A percentile compares a stretch with the other conserved stretches of the same genome.
These are phyloP conservation scores for Babesia bovis DNA, from an alignment of 169 alveolate genomes.

Conservation along the genomic window DNA sequence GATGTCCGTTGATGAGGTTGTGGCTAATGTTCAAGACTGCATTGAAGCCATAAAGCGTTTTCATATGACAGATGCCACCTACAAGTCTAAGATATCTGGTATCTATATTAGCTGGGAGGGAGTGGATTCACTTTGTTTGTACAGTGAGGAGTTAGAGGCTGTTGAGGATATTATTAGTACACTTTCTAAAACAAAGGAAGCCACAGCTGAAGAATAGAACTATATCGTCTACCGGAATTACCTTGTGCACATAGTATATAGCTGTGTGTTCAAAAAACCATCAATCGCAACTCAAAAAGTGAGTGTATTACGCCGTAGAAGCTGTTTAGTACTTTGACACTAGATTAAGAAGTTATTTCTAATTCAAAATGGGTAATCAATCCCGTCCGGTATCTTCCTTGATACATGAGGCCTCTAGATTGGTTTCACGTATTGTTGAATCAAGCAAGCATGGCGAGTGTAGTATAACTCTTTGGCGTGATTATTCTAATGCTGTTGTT, in stretches of 20 bases:
- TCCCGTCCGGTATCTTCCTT: too few relatives aligned
- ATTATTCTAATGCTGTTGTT: constrained; percentile 16
- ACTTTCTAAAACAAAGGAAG: neutral
- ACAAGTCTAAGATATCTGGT: constrained; percentile 35
- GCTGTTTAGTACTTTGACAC: too few relatives aligned
- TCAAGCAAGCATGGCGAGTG: constrained; percentile 49
- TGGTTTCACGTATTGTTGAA: constrained; percentile 27
- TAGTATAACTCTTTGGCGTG: constrained; percentile 44
- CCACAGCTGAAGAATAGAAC: neutral
- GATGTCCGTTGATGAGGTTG: constrained; percentile 34
- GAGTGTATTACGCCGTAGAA: too few relatives aligned
- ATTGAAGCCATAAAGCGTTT: constrained; percentile 42
- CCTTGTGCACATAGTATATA: too few relatives aligned
- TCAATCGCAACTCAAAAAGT: too few relatives aligned
- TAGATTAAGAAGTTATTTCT: too few relatives aligned
- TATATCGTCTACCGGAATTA: neutral
- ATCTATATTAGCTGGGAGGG: constrained; percentile 62
- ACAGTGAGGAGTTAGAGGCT: constrained; percentile 52
- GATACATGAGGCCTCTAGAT: too few relatives aligned
- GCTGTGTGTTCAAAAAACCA: too few relatives aligned
- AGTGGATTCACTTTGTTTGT: constrained; percentile 41
- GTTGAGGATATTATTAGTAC: constrained; percentile 35
- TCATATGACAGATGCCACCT: constrained; percentile 35
- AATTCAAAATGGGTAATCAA: too few relatives aligned
- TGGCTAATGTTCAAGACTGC: constrained; percentile 15